These are phyloP conservation scores for Ceratocystis harringtonii DNA, from an alignment of 2,329 filamentous ascomycete species.

Conservation along the genomic window DNA sequence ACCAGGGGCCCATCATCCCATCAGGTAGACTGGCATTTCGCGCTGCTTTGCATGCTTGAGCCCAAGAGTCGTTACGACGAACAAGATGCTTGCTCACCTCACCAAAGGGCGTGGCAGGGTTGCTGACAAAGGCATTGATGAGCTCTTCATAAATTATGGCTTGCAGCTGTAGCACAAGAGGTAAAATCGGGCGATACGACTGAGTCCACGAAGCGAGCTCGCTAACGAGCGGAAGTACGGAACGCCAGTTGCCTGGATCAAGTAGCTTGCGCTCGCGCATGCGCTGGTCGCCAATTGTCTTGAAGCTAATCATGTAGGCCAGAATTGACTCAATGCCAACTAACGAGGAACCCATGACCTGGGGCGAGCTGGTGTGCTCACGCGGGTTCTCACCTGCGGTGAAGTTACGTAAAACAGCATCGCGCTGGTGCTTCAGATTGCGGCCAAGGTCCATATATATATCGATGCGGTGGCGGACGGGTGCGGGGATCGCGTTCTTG, in stretches of 20 bases:
- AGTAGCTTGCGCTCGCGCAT: constrained; percentile 30
- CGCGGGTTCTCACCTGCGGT: constrained; percentile 20
- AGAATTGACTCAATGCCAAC: constrained; percentile 36
- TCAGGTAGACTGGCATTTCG: background rate
- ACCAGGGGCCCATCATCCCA: constrained; percentile 28
- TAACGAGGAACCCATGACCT: constrained; percentile 29
- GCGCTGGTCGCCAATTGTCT: constrained; percentile 33
- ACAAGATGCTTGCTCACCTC: constrained; percentile 20
- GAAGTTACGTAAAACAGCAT: constrained; percentile 27
- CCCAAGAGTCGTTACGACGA: constrained; percentile 15
- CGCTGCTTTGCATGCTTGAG: constrained; percentile 24
- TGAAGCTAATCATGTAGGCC: constrained; percentile 40
- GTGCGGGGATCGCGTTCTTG: background rate
- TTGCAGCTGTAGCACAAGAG: constrained; percentile 31
- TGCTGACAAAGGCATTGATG: constrained; percentile 25
- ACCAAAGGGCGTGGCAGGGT: constrained; percentile 22
- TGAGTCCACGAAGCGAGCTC: constrained; percentile 26
- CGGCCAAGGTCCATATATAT: constrained; percentile 29
- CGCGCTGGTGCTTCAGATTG: constrained; percentile 40
- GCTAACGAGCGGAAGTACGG: constrained; percentile 31
- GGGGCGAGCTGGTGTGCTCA: constrained; percentile 15
- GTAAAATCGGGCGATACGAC: constrained; percentile 28
- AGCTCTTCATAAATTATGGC: constrained; percentile 33
- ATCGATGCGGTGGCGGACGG: constrained; percentile 19
- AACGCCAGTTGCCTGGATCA: constrained; percentile 30